Base-by-base conservation (phyloP, 768 basidiomycete genomes). In the Ramaria sp. region DNA sequence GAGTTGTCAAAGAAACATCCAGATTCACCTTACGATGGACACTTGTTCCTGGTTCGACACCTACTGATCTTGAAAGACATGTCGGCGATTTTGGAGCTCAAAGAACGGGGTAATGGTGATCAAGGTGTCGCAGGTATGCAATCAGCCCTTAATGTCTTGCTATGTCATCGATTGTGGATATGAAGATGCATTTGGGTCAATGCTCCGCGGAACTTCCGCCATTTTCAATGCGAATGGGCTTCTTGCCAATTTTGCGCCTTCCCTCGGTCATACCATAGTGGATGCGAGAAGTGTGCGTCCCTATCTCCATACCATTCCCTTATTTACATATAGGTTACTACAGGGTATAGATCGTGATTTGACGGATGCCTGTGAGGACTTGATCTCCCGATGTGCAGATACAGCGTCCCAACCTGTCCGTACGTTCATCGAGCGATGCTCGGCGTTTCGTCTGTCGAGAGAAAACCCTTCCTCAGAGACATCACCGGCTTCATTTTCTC, bases 51-150 rank as follows among this genome's bases (percentile, higher is more conserved):
- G 38, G 82, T 94, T 24, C 78, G 93, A 41, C 94, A 99, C 68
- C 66, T 97, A 20, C 69, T 98, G 49, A 84, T 97, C 30, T 66
- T 98, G 57, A 98, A 96, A 66, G 96, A 99, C 69, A 81, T 96
- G 59, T 76, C 85, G 7, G 75, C 82, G 39, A 85, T 82, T 60
- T 70, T 91, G 34, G 89, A 88, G 56, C 67, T 88, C 30, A 64
- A 68, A 12, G 78, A 73, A 61, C 69, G 59, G 22, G 69, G 64
- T 48, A 62, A 66, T 41, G 73, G 76, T 30, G 69, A 73, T 55
- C 72, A 73, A 38, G 78, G 81, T 30, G 73, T 88, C 27, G 79
- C 81, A 49, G 85, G 83, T 83, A 54, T 48, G 67, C 60, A 56
- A 59, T 42, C n/a, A 28, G 16, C 47, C 7, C 39, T 50, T 7